Conservation (phyloP, 768 basidiomycete species). For the Tephrocybe sp. region DNA sequence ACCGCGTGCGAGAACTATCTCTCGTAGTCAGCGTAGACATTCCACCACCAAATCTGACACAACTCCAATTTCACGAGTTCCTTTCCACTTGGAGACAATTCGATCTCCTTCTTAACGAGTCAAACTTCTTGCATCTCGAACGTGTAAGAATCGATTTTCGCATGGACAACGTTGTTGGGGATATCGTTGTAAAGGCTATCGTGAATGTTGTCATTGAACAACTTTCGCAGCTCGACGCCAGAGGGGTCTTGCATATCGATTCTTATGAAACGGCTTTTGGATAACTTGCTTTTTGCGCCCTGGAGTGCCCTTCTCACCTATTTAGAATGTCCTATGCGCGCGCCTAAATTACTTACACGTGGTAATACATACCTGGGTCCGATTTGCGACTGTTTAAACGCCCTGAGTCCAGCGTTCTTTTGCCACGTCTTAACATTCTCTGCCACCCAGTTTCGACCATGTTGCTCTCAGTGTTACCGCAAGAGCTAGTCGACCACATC, state of each 20-base stretch:
- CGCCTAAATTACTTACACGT: not conserved
- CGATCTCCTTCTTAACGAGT: conserved; percentile 23
- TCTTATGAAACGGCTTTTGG: conserved; percentile 10
- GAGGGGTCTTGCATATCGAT: conserved; percentile 12
- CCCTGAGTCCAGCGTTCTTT: too few species aligned
- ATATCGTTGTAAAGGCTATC: conserved; percentile 10
- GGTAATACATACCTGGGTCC: conserved; percentile 7
- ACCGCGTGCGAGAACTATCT: conserved; percentile 19
- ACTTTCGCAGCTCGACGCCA: conserved; percentile 2
- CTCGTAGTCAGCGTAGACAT: conserved; percentile 23
- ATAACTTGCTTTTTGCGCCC: not conserved
- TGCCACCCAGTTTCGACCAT: not conserved
- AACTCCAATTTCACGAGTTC: conserved; percentile 17
- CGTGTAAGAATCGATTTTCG: conserved; percentile 17
- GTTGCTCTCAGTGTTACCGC: conserved; percentile 19
- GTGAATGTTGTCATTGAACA: conserved; percentile 6
- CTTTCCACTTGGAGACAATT: conserved; percentile 23
- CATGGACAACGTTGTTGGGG: conserved; percentile 11
- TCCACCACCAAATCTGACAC: conserved; percentile 23
- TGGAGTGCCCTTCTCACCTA: not conserved
- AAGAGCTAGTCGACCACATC: conserved; percentile 28
- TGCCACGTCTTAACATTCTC: too few species aligned
- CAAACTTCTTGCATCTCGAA: conserved; percentile 19
- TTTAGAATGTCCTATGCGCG: not conserved
- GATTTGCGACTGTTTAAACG: not conserved